Evolutionary conservation across 495 filamentous ascomycete genomes (phyloP).

Genomic region (Neurospora sp.): DNA sequence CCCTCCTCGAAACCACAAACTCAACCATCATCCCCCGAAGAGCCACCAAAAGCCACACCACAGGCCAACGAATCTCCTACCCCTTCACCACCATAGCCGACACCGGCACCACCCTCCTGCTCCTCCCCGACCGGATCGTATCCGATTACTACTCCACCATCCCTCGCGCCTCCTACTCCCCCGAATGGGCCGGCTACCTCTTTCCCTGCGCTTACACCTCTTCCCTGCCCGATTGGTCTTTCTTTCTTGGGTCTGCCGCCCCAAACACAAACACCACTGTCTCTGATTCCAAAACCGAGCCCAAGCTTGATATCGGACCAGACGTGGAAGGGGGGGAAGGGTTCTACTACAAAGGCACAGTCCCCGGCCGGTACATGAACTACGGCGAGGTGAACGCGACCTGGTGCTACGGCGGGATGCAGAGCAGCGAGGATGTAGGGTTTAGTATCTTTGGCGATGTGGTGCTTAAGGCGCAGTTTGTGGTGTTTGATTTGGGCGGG

Average conservation of each 20-base stretch:
- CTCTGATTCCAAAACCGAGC: not conserved
- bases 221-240: conserved; percentile 11
- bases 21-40: not conserved
- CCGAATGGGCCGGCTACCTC: conserved; percentile 17
- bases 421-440: conserved; percentile 48
- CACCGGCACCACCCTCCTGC: conserved; percentile 59
- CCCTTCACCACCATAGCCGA: conserved; percentile 43
- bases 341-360: conserved; percentile 8
- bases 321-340: conserved; percentile 28
- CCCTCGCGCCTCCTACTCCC: conserved; percentile 45
- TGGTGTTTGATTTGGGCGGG: conserved; percentile 48
- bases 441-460: conserved; percentile 65
- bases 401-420: conserved; percentile 51
- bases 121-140: conserved; percentile 44
- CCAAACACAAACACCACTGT: not conserved
- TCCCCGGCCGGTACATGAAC: conserved; percentile 35
- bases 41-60: not conserved
- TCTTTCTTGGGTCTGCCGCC: not conserved
- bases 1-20: not conserved
- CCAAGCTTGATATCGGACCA: not conserved
- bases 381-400: conserved; percentile 32
- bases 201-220: not conserved
- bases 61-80: conserved; percentile 6
- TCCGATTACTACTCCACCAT: conserved; percentile 51
- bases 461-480: conserved; percentile 64